Base-by-base conservation (phyloP, 768 basidiomycete genomes). In the Podaxis sp. region DNA sequence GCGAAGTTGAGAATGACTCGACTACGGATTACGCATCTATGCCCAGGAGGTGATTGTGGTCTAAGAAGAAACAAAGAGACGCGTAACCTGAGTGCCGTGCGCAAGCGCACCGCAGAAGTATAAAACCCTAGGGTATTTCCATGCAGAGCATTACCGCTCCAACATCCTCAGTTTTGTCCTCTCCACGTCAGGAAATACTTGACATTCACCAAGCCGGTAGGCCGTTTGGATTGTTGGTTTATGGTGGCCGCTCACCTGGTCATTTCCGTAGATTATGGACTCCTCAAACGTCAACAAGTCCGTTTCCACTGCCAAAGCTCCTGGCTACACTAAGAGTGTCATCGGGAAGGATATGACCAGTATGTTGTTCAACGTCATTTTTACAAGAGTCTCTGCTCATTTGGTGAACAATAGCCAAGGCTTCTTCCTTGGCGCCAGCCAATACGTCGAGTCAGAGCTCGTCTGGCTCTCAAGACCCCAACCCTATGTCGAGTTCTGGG, bases 401-500 rank as follows among this genome's bases (percentile, higher is more conserved):
- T 36, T 8, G 22, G 48, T 9, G 30, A 40, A 24, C 12, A 19
- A 19, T 28, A 54, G 40, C 19, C 2, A 61, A 61, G 11, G n/a
- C 33, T 7, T 24, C 26, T 13, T 59, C 59, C 3, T 28, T 53
- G 33, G 17, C 61, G 13, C 30, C 44, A 15, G 42, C 65, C 22
- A 36, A 38, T 26, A n/a, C 48, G 28, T 57, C 63, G 19, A 24
- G 44, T 38, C 36, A 19, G 19, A 39, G 33, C 48, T 36, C 51
- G 22, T 53, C 63, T 15, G 30, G 38, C 38, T 12, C 42, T 19
- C 48, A 33, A 24, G 52, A 52, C 28, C 48, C 57, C 2, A 59
- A 63, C 30, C 54, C 67, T 12, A 62, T 57, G 63, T 64, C 63
- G 12, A 51, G 63, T 28, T 64, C 68, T 6, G 56, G 65, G 4